Percentiles rank a stretch among this genome's conserved stretches.
Evolutionary conservation across 2,329 filamentous ascomycete species (phyloP).

Genomic region (Chaetomiaceae sp.): DNA sequence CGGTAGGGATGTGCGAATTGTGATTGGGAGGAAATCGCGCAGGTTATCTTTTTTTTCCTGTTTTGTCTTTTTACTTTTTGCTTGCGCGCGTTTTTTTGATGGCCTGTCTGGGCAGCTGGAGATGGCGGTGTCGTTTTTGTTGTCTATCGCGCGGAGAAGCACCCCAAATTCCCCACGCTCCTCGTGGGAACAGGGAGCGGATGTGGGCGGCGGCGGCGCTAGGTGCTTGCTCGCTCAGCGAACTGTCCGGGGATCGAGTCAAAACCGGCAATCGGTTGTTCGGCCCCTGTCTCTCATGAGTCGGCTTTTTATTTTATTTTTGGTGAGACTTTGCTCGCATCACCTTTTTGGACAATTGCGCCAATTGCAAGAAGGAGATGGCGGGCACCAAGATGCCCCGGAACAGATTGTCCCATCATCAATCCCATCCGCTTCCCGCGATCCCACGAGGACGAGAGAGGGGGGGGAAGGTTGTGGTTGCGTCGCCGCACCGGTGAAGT

Average conservation of each 20-base stretch:
- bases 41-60: not conserved
- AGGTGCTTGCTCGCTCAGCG: not conserved
- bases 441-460: constrained; percentile 1
- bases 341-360: not conserved
- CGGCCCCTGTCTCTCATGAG: constrained; percentile 4
- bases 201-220: not conserved
- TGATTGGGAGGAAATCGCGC: constrained; percentile 7
- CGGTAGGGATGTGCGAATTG: not conserved
- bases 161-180: constrained; percentile 9
- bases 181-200: constrained; percentile 14
- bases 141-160: not conserved
- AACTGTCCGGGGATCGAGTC: not conserved
- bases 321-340: not conserved
- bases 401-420: not conserved
- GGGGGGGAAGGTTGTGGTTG: too few relatives aligned
- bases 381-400: not conserved
- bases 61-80: not conserved
- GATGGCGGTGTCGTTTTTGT: not conserved
- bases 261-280: constrained; percentile 1
- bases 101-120: not conserved
- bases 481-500: constrained; percentile 17
- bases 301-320: too few relatives aligned
- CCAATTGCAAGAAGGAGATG: not conserved
- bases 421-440: constrained; percentile 2
- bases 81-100: not conserved